A percentile compares a stretch with the other conserved stretches of the same genome.
Evolutionary conservation across 306 rosid genomes (phyloP).

Genomic region (Cucurbita maxima): DNA sequence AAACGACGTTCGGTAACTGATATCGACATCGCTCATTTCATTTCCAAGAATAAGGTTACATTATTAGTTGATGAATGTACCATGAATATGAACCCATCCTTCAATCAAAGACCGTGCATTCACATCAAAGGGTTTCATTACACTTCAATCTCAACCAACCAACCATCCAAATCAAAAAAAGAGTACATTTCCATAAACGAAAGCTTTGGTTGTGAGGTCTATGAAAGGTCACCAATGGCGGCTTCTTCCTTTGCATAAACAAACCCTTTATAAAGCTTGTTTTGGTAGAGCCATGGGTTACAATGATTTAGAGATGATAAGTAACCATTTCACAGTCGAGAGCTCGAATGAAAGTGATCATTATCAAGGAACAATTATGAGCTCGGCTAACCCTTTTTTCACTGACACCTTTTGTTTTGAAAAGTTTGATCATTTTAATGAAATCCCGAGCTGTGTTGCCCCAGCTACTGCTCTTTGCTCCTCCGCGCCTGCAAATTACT

Average conservation of each 20-base stretch:
- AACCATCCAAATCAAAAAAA: neutral
- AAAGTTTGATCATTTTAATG: slow-evolving; percentile 8
- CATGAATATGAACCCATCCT: slow-evolving; percentile 1
- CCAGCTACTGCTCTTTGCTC: slow-evolving; percentile 6
- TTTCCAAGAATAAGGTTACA: neutral
- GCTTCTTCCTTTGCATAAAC: neutral
- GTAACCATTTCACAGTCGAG: slow-evolving; percentile 3
- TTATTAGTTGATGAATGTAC: neutral
- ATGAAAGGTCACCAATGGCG: neutral
- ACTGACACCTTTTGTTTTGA: slow-evolving; percentile 6
- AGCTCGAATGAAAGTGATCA: slow-evolving; percentile 9
- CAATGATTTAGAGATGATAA: slow-evolving; percentile 3
- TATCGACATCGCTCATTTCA: neutral
- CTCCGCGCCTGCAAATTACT: neutral
- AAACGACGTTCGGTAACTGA: neutral
- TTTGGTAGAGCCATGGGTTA: neutral
- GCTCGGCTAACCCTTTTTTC: neutral
- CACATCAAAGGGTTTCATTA: neutral
- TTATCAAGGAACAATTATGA: slow-evolving; percentile 3
- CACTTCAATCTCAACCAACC: neutral
- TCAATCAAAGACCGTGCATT: neutral
- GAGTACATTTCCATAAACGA: neutral
- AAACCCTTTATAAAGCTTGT: neutral
- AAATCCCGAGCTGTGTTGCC: neutral
- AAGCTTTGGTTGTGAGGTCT: neutral